A percentile compares a stretch with the other conserved stretches of the same genome.
Conservation (phyloP, 139 green algal species). For the Chlamydomonas incerta region DNA sequence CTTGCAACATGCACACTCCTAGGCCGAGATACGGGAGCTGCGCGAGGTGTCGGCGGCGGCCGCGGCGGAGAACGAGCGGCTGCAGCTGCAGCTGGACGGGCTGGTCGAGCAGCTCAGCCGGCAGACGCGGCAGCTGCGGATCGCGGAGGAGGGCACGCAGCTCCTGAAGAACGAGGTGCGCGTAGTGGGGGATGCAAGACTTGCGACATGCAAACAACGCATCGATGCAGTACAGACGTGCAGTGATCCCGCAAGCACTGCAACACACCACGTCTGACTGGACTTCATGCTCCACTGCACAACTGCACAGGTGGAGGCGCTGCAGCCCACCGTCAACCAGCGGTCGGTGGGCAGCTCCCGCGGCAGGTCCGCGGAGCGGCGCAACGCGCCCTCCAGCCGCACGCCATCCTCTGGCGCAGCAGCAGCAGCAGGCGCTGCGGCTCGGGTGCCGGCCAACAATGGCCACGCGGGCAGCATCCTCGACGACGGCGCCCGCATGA, state of each 20-base stretch:
- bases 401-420: neutral
- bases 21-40: conserved; percentile 1
- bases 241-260: too few relatives aligned
- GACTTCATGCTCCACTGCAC: too few relatives aligned
- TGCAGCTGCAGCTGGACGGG: conserved; percentile 25
- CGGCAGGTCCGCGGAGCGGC: conserved; percentile 8
- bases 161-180: conserved; percentile 25
- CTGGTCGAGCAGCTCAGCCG: conserved; percentile 2
- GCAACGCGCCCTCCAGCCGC: neutral
- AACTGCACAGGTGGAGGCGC: neutral
- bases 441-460: neutral
- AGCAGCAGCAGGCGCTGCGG: too few relatives aligned
- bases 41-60: neutral
- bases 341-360: neutral
- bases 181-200: too few relatives aligned
- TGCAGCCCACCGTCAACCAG: neutral
- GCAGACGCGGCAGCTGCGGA: conserved; percentile 10
- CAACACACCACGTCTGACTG: too few relatives aligned
- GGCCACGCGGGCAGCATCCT: conserved; percentile 7
- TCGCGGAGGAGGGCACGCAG: neutral
- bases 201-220: too few relatives aligned
- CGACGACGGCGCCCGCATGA: neutral
- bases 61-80: neutral
- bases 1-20: too few relatives aligned
- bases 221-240: too few relatives aligned